Evolutionary conservation across 1,284 basidiomycete species (phyloP).

Genomic region (Porodaedalea pini): DNA sequence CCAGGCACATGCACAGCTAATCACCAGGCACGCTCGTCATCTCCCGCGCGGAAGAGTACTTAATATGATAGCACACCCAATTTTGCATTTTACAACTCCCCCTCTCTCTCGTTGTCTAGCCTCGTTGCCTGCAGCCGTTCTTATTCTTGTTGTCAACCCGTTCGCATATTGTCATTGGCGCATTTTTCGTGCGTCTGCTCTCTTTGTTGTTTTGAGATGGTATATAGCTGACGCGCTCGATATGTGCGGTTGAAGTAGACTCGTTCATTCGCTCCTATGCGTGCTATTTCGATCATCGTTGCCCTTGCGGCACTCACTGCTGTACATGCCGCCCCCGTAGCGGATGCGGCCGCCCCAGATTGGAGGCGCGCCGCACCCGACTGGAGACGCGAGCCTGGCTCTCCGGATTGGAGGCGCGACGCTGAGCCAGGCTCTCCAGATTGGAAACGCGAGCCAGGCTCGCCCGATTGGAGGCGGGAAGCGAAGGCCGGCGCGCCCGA

Average conservation of each 20-base stretch:
- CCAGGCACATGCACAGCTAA: not conserved
- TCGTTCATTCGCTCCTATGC: not conserved
- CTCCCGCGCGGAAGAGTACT: not conserved
- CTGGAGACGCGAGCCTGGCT: constrained; percentile 3
- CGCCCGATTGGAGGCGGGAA: not conserved
- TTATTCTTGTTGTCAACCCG: not conserved
- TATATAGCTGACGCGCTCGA: not conserved
- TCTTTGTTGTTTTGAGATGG: too few species aligned
- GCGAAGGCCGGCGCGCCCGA: not conserved
- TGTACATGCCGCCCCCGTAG: not conserved
- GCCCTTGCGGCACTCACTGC: constrained; percentile 1
- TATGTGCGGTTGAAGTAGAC: not conserved
- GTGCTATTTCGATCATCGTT: not conserved
- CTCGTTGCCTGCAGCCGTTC: not conserved
- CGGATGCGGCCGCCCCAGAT: too few species aligned
- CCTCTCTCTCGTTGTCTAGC: not conserved
- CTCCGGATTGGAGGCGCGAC: too few species aligned
- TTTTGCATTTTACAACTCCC: not conserved
- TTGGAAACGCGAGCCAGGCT: constrained; percentile 4
- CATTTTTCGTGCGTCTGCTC: not conserved
- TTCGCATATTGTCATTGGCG: not conserved
- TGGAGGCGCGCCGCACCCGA: not conserved
- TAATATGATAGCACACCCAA: not conserved
- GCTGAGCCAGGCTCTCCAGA: not conserved
- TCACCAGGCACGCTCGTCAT: constrained; percentile 1